Evolutionary conservation across 306 rosid species (phyloP).

Genomic region (Quercus bicolor): DNA sequence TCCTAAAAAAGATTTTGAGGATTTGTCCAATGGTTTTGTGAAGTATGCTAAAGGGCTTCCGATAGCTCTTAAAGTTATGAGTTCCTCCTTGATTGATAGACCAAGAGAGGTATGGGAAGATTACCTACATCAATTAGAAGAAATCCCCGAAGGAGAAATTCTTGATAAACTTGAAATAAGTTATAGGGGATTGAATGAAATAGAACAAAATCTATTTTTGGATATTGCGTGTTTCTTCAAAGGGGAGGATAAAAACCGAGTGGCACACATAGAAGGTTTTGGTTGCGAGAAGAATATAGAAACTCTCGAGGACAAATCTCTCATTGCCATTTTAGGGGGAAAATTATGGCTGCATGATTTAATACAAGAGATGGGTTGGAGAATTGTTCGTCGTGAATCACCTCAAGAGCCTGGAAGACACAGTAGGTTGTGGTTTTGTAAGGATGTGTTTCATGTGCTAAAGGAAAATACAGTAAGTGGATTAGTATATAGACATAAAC

Average conservation of each 20-base stretch:
- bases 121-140: not conserved
- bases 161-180: constrained; percentile 1
- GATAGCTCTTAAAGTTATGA: constrained; percentile 18
- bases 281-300: not conserved
- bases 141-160: not conserved
- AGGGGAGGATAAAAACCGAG: constrained; percentile 12
- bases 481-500: not conserved
- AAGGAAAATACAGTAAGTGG: not conserved
- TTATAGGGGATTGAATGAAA: constrained; percentile 18
- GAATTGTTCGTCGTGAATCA: constrained; percentile 8
- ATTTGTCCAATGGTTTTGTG: constrained; percentile 7
- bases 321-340: not conserved
- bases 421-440: constrained; percentile 2
- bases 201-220: constrained; percentile 4
- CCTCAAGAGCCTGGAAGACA: not conserved
- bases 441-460: constrained; percentile 2
- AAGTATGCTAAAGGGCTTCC: constrained; percentile 25
- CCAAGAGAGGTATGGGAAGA: constrained; percentile 5
- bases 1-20: not conserved
- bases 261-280: not conserved
- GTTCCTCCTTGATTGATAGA: constrained; percentile 7
- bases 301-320: constrained; percentile 18
- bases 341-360: constrained; percentile 17
- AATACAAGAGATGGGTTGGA: constrained; percentile 23
- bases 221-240: constrained; percentile 31